phyloP scores from a whole-genome alignment of 2,329 filamentous ascomycete genomes.

The Raffaelea deltoideospora region DNA sequence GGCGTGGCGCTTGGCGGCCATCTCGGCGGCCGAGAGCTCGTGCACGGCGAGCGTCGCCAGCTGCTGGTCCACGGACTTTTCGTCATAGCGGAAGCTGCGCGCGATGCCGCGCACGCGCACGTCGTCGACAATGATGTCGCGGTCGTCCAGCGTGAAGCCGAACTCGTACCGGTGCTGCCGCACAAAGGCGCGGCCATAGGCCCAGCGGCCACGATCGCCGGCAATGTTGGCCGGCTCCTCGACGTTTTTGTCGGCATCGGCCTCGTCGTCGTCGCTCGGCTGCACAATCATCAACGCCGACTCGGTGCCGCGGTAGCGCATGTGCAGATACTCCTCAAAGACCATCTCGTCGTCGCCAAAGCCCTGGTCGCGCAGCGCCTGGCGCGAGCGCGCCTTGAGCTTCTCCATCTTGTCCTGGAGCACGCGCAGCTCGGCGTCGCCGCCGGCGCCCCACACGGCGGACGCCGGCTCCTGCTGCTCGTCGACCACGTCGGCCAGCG shows the following conservation, averaged over 20 bases:
- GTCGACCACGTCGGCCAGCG: conserved; percentile 81
- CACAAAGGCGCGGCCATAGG: conserved; percentile 71
- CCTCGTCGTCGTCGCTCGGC: conserved; percentile 46
- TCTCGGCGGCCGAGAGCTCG: conserved; percentile 11
- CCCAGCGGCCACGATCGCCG: conserved; percentile 62
- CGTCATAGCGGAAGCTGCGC: conserved; percentile 66
- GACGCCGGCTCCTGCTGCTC: conserved; percentile 71
- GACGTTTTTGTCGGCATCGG: too few relatives aligned
- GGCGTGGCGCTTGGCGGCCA: conserved; percentile 41
- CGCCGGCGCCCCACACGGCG: conserved; percentile 39
- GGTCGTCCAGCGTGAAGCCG: conserved; percentile 69
- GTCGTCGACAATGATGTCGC: conserved; percentile 83
- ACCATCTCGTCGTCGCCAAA: conserved; percentile 60
- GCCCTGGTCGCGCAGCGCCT: conserved; percentile 58
- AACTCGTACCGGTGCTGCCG: conserved; percentile 86
- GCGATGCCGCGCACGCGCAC: conserved; percentile 79
- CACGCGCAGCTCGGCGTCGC: conserved; percentile 39
- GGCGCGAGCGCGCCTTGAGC: conserved; percentile 59
- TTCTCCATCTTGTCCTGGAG: conserved; percentile 60
- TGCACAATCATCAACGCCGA: conserved; percentile 82
- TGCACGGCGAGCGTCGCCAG: conserved; percentile 52
- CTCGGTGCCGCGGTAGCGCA: conserved; percentile 82
- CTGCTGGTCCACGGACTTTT: conserved; percentile 74
- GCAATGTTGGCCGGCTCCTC: conserved; percentile 41
- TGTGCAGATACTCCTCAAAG: conserved; percentile 88